A percentile compares a stretch with the other conserved stretches of the same genome.
These are phyloP conservation scores for Carex scoparia DNA, from an alignment of 176 grass and related monocot species.

Conservation along the genomic window DNA sequence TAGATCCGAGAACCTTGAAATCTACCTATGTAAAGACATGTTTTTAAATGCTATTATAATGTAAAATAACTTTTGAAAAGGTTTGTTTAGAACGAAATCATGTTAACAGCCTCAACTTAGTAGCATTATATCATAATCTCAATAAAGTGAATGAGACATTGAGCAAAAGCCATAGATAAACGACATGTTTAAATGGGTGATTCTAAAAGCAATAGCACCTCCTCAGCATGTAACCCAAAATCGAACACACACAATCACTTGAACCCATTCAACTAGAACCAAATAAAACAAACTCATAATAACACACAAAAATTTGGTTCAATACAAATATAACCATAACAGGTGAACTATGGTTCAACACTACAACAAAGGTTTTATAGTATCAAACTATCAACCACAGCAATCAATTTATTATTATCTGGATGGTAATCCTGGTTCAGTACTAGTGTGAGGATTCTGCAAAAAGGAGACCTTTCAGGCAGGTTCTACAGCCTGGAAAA, in stretches of 20 bases:
- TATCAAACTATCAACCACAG: constrained; percentile 5
- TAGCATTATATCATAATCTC: background rate
- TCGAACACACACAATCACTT: background rate
- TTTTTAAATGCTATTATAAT: background rate
- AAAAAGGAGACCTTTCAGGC: constrained; percentile 22
- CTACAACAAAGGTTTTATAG: constrained; percentile 12
- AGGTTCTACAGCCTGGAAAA: constrained; percentile 21
- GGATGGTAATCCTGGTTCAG: background rate
- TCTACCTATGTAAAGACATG: background rate
- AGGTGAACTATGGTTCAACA: background rate
- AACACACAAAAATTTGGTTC: background rate
- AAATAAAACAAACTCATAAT: background rate
- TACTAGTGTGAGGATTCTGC: background rate
- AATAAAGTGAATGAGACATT: constrained; percentile 10
- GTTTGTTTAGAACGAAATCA: background rate
- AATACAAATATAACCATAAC: constrained; percentile 2
- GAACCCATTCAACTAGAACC: background rate
- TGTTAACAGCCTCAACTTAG: background rate
- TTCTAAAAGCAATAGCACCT: background rate
- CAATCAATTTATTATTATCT: constrained; percentile 15
- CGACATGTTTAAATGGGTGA: background rate
- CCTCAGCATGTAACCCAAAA: background rate
- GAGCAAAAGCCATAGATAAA: background rate
- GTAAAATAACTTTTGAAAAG: background rate
- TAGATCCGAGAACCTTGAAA: background rate